Evolutionary conservation across 192 early-diverging fungal species (phyloP), one percentile per base, ranked within the genome.

Genomic region (Chytriomyces sp.): DNA sequence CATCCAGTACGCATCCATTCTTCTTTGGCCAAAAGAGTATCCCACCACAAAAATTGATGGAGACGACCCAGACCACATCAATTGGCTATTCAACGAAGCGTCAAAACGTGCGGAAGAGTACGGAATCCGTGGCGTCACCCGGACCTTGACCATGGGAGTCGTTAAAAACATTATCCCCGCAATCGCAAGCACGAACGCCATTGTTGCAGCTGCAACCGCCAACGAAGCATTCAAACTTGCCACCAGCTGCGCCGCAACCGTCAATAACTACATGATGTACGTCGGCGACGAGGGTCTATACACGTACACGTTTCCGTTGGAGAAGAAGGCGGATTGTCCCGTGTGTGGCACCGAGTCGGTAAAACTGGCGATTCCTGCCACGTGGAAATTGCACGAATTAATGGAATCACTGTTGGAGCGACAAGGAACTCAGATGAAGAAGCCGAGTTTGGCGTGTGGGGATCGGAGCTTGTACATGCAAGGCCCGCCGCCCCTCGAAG

Each of bases 121-220:
- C 78, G 92, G 91, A 72, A 99, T 99, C 66, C 78, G 85, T 6
- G 96, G 95, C 7, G 91, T 99, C 13, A 97, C 90, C 1, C 97
- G 94, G 68, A 90, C 93, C 24, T 86, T 99, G 61, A 94, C 96
- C 0, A 95, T 97, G 82, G 96, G 95, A 7, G 97, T 99, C 20
- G 95, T 99, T 65, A 99, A 99, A 85, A 97, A 97, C 83, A 98
- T 99, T 72, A 98, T 98, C 70, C 97, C 97, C 1, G 96, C 96
- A 26, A 96, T 99, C 72, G 97, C 98, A 45, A 96, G 96, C 1
- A 97, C 98, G 23, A 99, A 99, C 75, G 98, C 97, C 24, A 93
- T 97, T 43, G 88, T 98, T 67, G 94, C 96, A 93, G 96, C 95
- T 5, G 89, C 92, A 6, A 98, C 96, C 73, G 94, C 94, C 62